These are phyloP conservation scores for Tolypocladium inflatum DNA, from an alignment of 2,329 filamentous ascomycete species.

Conservation along the genomic window DNA sequence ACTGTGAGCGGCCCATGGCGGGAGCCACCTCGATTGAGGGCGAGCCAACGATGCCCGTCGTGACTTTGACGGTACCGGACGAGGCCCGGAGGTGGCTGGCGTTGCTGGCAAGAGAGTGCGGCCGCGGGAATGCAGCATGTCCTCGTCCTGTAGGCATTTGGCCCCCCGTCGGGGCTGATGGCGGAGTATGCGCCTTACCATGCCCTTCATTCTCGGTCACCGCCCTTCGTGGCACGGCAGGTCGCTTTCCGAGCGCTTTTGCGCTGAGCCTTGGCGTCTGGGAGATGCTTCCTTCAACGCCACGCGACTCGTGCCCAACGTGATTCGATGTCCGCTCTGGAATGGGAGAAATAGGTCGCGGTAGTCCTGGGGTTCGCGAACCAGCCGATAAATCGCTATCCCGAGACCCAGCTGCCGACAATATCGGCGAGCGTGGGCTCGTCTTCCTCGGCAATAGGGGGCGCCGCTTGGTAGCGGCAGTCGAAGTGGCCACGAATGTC, in stretches of 20 bases:
- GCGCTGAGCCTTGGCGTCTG: conserved; percentile 19
- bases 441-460: conserved; percentile 34
- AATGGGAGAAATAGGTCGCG: conserved; percentile 16
- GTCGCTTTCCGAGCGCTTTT: conserved; percentile 41
- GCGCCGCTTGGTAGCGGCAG: conserved; percentile 31
- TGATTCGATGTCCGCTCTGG: conserved; percentile 12
- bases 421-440: conserved; percentile 36
- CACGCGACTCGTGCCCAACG: neutral
- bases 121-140: neutral
- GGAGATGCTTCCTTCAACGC: conserved; percentile 1
- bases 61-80: neutral
- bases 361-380: conserved; percentile 12
- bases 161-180: conserved; percentile 4
- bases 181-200: conserved; percentile 1
- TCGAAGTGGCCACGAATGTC: conserved; percentile 33
- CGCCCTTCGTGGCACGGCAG: conserved; percentile 14
- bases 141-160: neutral
- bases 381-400: conserved; percentile 16
- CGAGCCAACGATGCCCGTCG: too few relatives aligned
- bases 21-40: conserved; percentile 7
- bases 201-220: conserved; percentile 8
- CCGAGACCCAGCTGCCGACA: conserved; percentile 21
- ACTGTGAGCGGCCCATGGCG: conserved; percentile 21
- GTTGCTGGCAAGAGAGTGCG: neutral
- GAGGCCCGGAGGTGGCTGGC: neutral